Evolutionary conservation across 331 rosid species (phyloP), one percentile per base, ranked within the genome.

Genomic region (Rosa hybrid): DNA sequence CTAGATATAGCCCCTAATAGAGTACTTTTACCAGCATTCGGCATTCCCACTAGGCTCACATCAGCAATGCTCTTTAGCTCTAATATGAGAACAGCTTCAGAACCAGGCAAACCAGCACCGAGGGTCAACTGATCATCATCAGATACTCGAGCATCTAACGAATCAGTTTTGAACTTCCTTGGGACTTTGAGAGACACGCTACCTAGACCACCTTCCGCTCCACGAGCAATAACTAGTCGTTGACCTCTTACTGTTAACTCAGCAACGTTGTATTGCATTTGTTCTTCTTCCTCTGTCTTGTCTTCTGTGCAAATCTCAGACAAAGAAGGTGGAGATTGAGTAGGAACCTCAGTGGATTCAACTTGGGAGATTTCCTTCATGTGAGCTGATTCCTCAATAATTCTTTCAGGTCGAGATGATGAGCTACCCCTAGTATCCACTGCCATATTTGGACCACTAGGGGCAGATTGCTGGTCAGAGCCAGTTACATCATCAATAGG

Each of bases 21-120:
- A 63, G 97, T 93, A 82, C 99, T 95, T 90, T 95, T 95, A 25
- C 98, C 99, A 77, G 99, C 97, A 89, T 93, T 95, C 72, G 99
- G 99, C 90, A 95, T 93, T 81, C 98, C 99, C 69, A 95, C 97
- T 68, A 95, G 85, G 82, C 98, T 91, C 77, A 95, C 98, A 83
- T 93, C 96, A 72, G 97, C 98, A 80, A 90, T 93, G 87, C 97
- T 91, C 86, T 95, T 93, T 79, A 95, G 97, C 81, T 95, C 96
- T 81, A 93, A 85, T 76, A 91, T 86, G 62, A 95, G 89, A 81
- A 89, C 73, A 13, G 89, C 79, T 89, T 95, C 97, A 18, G 92
- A 86, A 62, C 94, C 96, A 74, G 90, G 88, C 50, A 75, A 76
- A 82, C 98, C 98, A 57, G 74, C 65, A 71, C 86, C 64, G 49